phyloP scores from a whole-genome alignment of 139 green algal genomes.

The Astrephomene gubernaculifera region DNA sequence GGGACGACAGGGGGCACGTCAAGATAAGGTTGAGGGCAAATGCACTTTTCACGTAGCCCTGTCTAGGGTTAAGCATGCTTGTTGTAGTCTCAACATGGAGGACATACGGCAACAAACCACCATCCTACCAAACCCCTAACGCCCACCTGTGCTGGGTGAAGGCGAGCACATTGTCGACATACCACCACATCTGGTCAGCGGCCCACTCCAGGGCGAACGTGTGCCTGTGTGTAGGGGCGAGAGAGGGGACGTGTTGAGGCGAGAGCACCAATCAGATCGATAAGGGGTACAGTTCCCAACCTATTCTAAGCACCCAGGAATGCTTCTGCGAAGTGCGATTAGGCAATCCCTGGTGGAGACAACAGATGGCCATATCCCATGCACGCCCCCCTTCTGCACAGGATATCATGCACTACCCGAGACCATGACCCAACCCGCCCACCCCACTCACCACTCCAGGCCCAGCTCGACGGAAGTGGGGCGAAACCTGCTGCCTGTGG shows the following conservation, averaged over 20 bases:
- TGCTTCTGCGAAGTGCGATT: background rate
- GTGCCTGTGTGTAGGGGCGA: conserved; percentile 36
- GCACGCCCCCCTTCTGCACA: background rate
- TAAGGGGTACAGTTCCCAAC: background rate
- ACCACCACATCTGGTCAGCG: conserved; percentile 52
- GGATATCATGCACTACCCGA: background rate
- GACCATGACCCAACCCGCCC: background rate
- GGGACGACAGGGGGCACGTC: background rate
- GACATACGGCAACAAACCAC: background rate
- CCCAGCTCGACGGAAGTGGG: background rate
- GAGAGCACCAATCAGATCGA: background rate
- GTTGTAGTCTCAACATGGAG: background rate
- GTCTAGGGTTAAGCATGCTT: background rate
- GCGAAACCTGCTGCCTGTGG: background rate
- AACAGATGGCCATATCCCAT: background rate
- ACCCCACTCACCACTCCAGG: background rate
- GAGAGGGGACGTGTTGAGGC: background rate
- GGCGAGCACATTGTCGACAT: conserved; percentile 43
- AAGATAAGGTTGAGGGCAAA: background rate
- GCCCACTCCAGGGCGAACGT: conserved; percentile 51
- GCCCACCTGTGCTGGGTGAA: conserved; percentile 16
- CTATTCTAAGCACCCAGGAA: background rate
- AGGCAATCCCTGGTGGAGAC: background rate
- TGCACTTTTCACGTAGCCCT: background rate
- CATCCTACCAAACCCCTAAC: background rate